Evolutionary conservation across 1,139 yeast genomes (phyloP).

Genomic region (Taphrina deformans): DNA sequence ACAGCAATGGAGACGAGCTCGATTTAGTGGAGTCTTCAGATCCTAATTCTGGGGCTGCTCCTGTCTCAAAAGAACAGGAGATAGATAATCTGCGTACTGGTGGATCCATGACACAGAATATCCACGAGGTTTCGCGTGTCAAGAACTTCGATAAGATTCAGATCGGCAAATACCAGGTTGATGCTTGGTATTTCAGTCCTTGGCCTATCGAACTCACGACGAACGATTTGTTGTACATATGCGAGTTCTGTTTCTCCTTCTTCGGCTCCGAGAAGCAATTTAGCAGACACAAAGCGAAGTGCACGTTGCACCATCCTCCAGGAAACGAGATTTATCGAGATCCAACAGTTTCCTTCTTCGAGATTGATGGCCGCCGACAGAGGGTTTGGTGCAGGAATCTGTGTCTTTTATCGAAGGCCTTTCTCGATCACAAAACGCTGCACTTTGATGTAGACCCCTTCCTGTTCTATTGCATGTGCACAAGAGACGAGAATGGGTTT

Average conservation of each 20-base stretch:
- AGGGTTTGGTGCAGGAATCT: slow-evolving; percentile 93
- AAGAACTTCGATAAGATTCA: slow-evolving; percentile 75
- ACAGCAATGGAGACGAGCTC: slow-evolving; percentile 72
- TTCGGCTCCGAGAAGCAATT: slow-evolving; percentile 89
- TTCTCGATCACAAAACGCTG: slow-evolving; percentile 89
- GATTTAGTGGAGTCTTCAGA: slow-evolving; percentile 61
- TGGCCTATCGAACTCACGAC: slow-evolving; percentile 94
- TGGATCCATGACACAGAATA: slow-evolving; percentile 94
- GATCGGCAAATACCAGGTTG: slow-evolving; percentile 87
- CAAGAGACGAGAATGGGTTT: slow-evolving; percentile 82
- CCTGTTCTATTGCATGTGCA: slow-evolving; percentile 90
- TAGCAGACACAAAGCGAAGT: slow-evolving; percentile 82
- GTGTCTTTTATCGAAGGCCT: slow-evolving; percentile 81
- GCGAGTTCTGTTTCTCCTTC: slow-evolving; percentile 85
- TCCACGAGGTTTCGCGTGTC: slow-evolving; percentile 83
- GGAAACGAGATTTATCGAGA: slow-evolving; percentile 97
- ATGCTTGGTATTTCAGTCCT: slow-evolving; percentile 98
- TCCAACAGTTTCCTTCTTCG: slow-evolving; percentile 79
- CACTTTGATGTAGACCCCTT: slow-evolving; percentile 98
- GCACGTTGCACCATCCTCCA: slow-evolving; percentile 87
- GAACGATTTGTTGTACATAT: slow-evolving; percentile 81
- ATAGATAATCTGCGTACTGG: slow-evolving; percentile 86
- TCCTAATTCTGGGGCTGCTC: slow-evolving; percentile 53
- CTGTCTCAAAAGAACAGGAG: slow-evolving; percentile 69
- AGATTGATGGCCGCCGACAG: slow-evolving; percentile 93